phyloP scores from a whole-genome alignment of 2,329 filamentous ascomycete genomes.

The Zymoseptoria brevis region DNA sequence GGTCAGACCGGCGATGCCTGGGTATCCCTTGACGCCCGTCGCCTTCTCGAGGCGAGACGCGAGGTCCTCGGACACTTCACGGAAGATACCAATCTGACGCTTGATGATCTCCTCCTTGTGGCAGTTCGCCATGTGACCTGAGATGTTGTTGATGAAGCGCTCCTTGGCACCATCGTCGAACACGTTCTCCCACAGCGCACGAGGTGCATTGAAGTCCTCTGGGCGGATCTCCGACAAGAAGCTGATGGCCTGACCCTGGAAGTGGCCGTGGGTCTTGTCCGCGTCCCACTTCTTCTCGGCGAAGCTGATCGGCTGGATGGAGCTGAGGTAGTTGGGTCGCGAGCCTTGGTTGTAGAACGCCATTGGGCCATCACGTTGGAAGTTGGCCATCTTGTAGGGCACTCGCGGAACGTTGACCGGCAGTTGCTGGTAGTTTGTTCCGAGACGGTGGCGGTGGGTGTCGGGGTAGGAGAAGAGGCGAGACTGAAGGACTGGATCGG shows the following conservation, averaged over 20 bases:
- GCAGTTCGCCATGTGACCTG: conserved; percentile 54
- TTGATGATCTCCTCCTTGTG: conserved; percentile 53
- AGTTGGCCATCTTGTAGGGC: conserved; percentile 54
- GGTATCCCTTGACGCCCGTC: conserved; percentile 53
- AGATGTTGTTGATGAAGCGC: conserved; percentile 53
- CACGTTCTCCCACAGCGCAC: conserved; percentile 53
- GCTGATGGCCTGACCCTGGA: conserved; percentile 41
- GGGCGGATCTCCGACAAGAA: conserved; percentile 47
- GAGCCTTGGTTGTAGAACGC: conserved; percentile 57
- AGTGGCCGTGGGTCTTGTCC: conserved; percentile 44
- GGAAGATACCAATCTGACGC: conserved; percentile 58
- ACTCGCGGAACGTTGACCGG: conserved; percentile 46
- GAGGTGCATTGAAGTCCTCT: conserved; percentile 50
- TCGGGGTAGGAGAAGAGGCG: conserved; percentile 66
- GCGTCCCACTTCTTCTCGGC: conserved; percentile 39
- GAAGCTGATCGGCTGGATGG: conserved; percentile 46
- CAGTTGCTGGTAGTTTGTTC: conserved; percentile 52
- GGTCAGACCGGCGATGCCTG: conserved; percentile 45
- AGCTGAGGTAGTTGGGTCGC: conserved; percentile 50
- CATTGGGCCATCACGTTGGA: conserved; percentile 67
- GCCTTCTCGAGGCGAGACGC: conserved; percentile 54
- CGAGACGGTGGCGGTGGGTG: conserved; percentile 51
- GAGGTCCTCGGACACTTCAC: conserved; percentile 53
- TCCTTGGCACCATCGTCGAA: conserved; percentile 51
- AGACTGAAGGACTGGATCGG: conserved; percentile 61